These are phyloP conservation scores for Epichloe gansuensis DNA, from an alignment of 2,329 filamentous ascomycete genomes.

Conservation along the genomic window DNA sequence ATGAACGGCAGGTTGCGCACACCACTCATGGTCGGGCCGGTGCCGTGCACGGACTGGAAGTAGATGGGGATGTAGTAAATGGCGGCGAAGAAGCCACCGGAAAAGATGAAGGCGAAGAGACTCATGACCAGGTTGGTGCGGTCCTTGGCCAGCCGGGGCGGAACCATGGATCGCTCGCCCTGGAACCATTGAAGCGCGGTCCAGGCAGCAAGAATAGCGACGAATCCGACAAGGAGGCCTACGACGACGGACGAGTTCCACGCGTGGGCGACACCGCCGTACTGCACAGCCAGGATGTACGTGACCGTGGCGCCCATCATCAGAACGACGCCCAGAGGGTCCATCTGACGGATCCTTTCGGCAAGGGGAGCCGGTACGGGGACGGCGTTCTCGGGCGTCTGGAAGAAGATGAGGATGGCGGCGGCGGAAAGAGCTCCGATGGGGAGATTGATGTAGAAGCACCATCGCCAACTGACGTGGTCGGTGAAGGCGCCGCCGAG, in stretches of 20 bases:
- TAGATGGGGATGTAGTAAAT: constrained; percentile 37
- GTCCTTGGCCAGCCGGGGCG: too few species aligned
- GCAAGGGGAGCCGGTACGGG: too few species aligned
- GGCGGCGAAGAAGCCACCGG: constrained; percentile 25
- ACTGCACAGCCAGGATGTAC: too few species aligned
- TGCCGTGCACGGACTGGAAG: constrained; percentile 29
- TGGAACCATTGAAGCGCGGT: constrained; percentile 25
- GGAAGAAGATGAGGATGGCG: constrained; percentile 29
- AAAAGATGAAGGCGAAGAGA: too few species aligned
- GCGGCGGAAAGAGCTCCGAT: constrained; percentile 21
- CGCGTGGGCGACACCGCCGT: too few species aligned
- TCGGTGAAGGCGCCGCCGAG: constrained; percentile 26
- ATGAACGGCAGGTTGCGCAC: constrained; percentile 34
- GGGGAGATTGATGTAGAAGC: constrained; percentile 28
- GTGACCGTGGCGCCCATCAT: too few species aligned
- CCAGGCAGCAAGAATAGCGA: constrained; percentile 23
- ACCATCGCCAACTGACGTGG: constrained; percentile 26
- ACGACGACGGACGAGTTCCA: too few species aligned
- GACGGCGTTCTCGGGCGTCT: too few species aligned
- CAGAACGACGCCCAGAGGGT: too few species aligned
- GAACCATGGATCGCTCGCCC: too few species aligned
- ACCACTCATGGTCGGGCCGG: constrained; percentile 26
- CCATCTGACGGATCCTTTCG: too few species aligned
- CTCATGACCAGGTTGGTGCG: too few species aligned
- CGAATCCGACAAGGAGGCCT: constrained; percentile 18